Conservation (phyloP, 192 early-diverging fungal species). For the Coemansia erecta region DNA sequence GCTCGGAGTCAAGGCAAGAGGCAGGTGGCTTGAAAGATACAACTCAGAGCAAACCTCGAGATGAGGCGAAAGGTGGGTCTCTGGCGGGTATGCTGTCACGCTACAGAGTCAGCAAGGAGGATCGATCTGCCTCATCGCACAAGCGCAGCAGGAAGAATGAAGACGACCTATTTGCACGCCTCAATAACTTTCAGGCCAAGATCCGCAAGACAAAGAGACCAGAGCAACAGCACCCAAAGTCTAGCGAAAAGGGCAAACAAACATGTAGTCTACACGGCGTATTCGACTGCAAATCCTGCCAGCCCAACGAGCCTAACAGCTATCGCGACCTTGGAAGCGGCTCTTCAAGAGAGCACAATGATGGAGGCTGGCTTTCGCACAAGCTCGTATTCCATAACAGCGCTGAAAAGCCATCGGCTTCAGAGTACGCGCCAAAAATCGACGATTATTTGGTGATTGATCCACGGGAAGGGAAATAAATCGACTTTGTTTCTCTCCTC, state of each 20-base stretch:
- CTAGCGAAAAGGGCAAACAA: no score
- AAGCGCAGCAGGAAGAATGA: constrained; percentile 37
- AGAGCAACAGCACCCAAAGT: background rate
- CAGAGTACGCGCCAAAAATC: constrained; percentile 52
- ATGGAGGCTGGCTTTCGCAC: constrained; percentile 75
- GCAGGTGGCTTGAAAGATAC: background rate
- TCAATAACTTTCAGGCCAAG: constrained; percentile 32
- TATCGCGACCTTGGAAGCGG: constrained; percentile 51
- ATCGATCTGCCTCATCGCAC: background rate
- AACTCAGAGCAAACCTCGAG: background rate
- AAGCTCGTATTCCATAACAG: constrained; percentile 75
- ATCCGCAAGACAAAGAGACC: constrained; percentile 59
- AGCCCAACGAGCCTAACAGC: constrained; percentile 5
- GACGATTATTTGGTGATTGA: constrained; percentile 73
- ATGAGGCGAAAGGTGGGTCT: background rate
- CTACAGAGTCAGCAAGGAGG: constrained; percentile 3
- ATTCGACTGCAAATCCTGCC: constrained; percentile 68
- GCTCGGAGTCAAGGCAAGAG: background rate
- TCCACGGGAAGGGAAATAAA: constrained; percentile 27
- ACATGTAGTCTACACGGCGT: constrained; percentile 70
- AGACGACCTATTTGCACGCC: constrained; percentile 52
- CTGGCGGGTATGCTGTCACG: constrained; percentile 19
- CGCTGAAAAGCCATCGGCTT: constrained; percentile 53
- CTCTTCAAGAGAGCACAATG: constrained; percentile 37
- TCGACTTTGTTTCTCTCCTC: background rate